These are phyloP conservation scores for Magnaporthiopsis incrustans DNA, from an alignment of 2,329 filamentous ascomycete species.

Conservation along the genomic window DNA sequence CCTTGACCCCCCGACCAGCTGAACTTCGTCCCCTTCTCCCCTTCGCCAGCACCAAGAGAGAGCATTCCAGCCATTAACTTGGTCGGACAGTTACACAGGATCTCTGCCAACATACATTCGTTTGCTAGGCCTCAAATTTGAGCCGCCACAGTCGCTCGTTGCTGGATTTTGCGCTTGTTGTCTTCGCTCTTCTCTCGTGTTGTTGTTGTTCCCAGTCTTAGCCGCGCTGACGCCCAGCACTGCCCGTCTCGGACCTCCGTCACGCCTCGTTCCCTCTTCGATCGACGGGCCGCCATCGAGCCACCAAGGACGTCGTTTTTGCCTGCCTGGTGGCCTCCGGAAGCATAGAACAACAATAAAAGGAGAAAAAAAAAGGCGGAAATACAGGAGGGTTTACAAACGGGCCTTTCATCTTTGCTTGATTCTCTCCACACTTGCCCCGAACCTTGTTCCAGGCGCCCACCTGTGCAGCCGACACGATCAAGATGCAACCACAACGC, in stretches of 20 bases:
- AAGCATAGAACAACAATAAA: background rate
- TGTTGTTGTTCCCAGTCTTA: too few species aligned
- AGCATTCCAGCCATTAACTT: background rate
- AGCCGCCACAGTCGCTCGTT: background rate
- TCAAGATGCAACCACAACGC: constrained; percentile 41
- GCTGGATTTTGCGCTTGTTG: background rate
- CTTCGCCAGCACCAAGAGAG: background rate
- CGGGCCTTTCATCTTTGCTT: background rate
- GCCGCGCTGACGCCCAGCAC: too few species aligned
- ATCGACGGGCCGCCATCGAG: background rate
- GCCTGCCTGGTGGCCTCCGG: too few species aligned
- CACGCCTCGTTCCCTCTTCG: background rate
- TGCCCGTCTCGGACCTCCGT: background rate
- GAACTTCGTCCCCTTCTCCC: background rate
- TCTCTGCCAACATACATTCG: background rate
- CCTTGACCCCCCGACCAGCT: background rate
- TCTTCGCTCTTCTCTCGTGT: background rate
- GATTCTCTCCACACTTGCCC: background rate
- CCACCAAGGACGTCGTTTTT: too few species aligned
- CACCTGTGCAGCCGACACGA: constrained; percentile 1
- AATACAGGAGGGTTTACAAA: background rate
- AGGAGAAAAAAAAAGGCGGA: background rate
- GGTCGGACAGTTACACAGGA: background rate
- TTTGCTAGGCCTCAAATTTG: background rate
- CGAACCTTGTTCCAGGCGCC: background rate